These are phyloP conservation scores for Brettanomyces nanus DNA, from an alignment of 805 yeast species.

Conservation along the genomic window DNA sequence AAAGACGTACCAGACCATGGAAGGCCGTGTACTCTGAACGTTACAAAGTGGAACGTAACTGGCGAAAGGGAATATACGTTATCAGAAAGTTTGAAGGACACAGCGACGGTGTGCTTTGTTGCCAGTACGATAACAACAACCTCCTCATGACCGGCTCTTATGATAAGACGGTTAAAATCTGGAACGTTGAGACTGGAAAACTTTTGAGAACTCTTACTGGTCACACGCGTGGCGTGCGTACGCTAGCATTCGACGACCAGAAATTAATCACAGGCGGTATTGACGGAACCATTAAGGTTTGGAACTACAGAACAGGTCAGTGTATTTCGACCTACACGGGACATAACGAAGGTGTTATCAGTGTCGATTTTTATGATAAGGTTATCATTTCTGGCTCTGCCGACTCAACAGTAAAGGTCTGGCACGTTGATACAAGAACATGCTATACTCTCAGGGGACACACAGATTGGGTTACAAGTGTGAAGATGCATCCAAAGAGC, in stretches of 20 bases:
- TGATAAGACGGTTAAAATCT: conserved; percentile 84
- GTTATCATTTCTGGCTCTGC: conserved; percentile 91
- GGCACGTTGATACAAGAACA: conserved; percentile 93
- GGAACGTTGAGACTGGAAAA: conserved; percentile 79
- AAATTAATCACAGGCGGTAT: conserved; percentile 88
- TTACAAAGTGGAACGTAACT: conserved; percentile 83
- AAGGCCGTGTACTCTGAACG: conserved; percentile 90
- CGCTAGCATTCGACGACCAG: conserved; percentile 78
- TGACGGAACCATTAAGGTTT: conserved; percentile 85
- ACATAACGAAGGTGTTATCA: conserved; percentile 76
- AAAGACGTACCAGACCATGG: conserved; percentile 73
- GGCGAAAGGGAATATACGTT: conserved; percentile 77
- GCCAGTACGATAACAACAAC: conserved; percentile 73
- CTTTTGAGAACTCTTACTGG: conserved; percentile 72
- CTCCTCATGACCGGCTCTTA: conserved; percentile 85
- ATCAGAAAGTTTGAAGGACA: conserved; percentile 70
- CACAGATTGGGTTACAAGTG: conserved; percentile 85
- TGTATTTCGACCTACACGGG: conserved; percentile 92
- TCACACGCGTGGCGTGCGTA: conserved; percentile 82
- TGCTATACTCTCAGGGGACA: conserved; percentile 93
- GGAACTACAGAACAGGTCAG: conserved; percentile 94
- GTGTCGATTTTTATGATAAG: conserved; percentile 73
- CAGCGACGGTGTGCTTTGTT: conserved; percentile 78
- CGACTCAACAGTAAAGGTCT: conserved; percentile 84
- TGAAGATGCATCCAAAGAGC: conserved; percentile 74